Base-by-base conservation (phyloP, 768 basidiomycete species). In the Daedaleopsis sinensis region DNA sequence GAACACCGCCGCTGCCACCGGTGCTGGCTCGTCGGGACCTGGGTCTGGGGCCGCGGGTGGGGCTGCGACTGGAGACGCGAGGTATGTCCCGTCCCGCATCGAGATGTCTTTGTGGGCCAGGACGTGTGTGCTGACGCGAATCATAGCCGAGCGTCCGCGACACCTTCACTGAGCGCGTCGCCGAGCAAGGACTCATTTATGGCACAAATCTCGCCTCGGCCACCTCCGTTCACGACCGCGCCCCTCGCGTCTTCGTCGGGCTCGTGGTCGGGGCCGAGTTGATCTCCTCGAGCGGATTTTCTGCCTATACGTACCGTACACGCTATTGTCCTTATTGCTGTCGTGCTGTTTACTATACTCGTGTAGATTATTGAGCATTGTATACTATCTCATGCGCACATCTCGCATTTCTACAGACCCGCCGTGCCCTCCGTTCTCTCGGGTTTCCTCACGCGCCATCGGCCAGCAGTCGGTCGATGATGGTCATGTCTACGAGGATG, bases 391-490 rank as follows among this genome's bases (percentile, higher is more conserved):
- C 51, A 44, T 55, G 44, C 49, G 54, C 52, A 49, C 61, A 62
- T 57, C 55, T 38, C 27, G 32, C 37, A 43, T 43, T 23, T 63
- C 15, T 54, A 47, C 36, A 51, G 42, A 58, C 57, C 55, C 57
- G 44, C 38, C 32, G n/a, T 52, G 59, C 32, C 13, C 52, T 16
- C 52, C 23, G 46, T 24, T 35, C 19, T n/a, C 43, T 52, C 9
- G 9, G n/a, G 8, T 1, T 19, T n/a, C 13, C 19, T 55, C 44
- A 55, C 1, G 24, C 54, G 12, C 35, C 36, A 18, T 59, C 62
- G 1, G 68, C 64, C 53, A 83, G 68, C 52, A 83, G 70, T 49
- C 75, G 70, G 59, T 79, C 76, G 24, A 80, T 70, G 58, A 83
- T 73, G 4, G 71, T 70, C 35, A 52, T 62, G 66, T 84, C 79